Base-by-base conservation (phyloP, 805 yeast genomes). In the Scheffersomyces lignosus region DNA sequence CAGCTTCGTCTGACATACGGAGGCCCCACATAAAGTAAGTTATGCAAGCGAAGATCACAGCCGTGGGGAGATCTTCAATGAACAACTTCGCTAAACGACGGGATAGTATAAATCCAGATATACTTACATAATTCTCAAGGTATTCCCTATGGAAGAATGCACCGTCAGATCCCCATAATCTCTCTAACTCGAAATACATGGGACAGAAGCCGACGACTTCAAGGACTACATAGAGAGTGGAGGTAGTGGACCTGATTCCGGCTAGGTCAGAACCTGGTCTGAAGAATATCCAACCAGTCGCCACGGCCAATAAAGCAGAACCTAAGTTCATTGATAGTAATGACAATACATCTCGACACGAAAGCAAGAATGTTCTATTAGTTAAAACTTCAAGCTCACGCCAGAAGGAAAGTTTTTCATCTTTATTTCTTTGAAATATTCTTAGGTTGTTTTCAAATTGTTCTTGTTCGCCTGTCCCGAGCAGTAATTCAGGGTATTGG, bases 11-110 rank as follows among this genome's bases (percentile, higher is more conserved):
- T 15, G 42, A 36, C 14, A 49, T 58, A 23, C 85, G 58, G 27
- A 87, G 64, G 0, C 95, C 95, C 65, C 78, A 76, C 91, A 87
- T 81, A 61, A 81, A 87, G 52, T 81, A 88, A 0, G 87, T 75
- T 14, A 83, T 75, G 0, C 72, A 47, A 1, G 87, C 70, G 57
- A 75, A 86, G 0, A 80, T 53, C 3, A 84, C 45, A 0, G 86
- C 75, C 31, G 82, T 70, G 25, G 82, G 72, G 5, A 86, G 44
- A 55, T 87, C 95, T 54, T 87, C 96, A 2, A 82, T 58, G 2
- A 83, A 26, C 15, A 85, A 56, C 46, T 84, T 81, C 3, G 86
- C 78, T 4, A 86, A 42, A 45, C 88, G 69, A 48, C 95, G 69
- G 1, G 84, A 76, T 0, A 83, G 31, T 2, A 87, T 49, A 51